phyloP scores from a whole-genome alignment of 2,329 filamentous ascomycete genomes.

The Colletotrichum liaoningense region DNA sequence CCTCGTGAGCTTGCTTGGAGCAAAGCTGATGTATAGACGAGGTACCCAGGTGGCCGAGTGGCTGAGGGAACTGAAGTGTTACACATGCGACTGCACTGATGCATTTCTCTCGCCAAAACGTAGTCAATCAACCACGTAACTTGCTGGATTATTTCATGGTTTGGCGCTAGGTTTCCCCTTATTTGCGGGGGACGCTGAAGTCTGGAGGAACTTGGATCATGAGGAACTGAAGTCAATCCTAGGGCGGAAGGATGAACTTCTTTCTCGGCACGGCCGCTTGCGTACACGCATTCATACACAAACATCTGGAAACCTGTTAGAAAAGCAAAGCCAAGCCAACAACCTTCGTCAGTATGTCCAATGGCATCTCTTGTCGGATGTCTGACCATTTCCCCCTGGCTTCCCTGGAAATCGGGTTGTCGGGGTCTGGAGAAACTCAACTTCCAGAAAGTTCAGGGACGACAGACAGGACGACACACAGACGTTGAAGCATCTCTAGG shows the following conservation, averaged over 20 bases:
- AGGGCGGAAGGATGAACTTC: background rate
- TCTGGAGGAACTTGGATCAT: no score
- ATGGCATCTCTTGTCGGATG: conserved; percentile 18
- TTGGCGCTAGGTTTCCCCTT: background rate
- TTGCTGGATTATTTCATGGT: background rate
- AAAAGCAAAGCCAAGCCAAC: background rate
- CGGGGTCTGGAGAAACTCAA: background rate
- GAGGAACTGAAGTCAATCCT: background rate
- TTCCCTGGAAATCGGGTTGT: background rate
- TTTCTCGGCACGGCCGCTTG: background rate
- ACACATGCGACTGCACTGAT: no score
- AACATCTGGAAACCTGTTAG: background rate
- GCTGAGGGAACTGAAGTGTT: background rate
- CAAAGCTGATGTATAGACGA: background rate
- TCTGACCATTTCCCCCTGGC: conserved; percentile 19
- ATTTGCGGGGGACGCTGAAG: background rate
- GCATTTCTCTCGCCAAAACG: background rate
- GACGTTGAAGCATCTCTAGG: conserved; percentile 4
- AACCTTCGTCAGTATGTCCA: background rate
- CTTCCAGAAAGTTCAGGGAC: background rate
- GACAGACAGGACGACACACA: background rate
- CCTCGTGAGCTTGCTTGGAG: background rate
- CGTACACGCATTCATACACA: background rate
- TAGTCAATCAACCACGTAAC: background rate
- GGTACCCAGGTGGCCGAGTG: background rate